phyloP scores from a whole-genome alignment of 208 protist genomes.

The Strigomonas galati region DNA sequence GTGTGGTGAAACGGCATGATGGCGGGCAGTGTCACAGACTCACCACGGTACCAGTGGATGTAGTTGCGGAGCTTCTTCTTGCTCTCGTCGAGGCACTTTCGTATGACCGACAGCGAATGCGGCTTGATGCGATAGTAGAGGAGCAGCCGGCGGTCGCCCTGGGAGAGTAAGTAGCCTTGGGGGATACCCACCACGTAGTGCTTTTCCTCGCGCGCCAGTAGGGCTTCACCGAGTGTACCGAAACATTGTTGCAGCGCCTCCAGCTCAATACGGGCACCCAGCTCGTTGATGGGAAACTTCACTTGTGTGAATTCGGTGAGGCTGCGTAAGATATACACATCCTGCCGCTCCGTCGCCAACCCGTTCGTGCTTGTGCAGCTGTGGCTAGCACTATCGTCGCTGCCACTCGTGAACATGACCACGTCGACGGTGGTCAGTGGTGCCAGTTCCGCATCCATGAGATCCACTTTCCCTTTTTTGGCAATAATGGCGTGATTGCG shows the following conservation, averaged over 20 bases:
- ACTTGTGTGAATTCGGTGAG: slow-evolving; percentile 26
- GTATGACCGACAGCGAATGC: slow-evolving; percentile 12
- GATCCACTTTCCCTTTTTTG: slow-evolving; percentile 8
- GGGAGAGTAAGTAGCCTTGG: slow-evolving; percentile 24
- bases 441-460: slow-evolving; percentile 11
- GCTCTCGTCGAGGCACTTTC: slow-evolving; percentile 12
- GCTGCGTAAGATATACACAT: slow-evolving; percentile 23
- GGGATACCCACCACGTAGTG: slow-evolving; percentile 32
- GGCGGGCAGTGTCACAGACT: slow-evolving; percentile 21
- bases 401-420: slow-evolving; percentile 22
- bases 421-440: slow-evolving; percentile 36
- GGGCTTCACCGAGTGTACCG: slow-evolving; percentile 17
- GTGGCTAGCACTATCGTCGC: slow-evolving; percentile 14
- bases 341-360: not conserved
- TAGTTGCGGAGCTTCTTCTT: slow-evolving; percentile 14
- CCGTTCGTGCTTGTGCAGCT: not conserved
- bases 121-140: slow-evolving; percentile 27
- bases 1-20: slow-evolving; percentile 23
- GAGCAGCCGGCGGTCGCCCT: slow-evolving; percentile 22
- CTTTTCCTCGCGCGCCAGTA: slow-evolving; percentile 8
- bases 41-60: slow-evolving; percentile 18
- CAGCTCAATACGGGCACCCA: slow-evolving; percentile 32
- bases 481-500: slow-evolving; percentile 19
- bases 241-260: slow-evolving; percentile 32
- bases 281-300: slow-evolving; percentile 21